phyloP scores from a whole-genome alignment of 2,329 filamentous ascomycete genomes.

The Triangularia setosa region DNA sequence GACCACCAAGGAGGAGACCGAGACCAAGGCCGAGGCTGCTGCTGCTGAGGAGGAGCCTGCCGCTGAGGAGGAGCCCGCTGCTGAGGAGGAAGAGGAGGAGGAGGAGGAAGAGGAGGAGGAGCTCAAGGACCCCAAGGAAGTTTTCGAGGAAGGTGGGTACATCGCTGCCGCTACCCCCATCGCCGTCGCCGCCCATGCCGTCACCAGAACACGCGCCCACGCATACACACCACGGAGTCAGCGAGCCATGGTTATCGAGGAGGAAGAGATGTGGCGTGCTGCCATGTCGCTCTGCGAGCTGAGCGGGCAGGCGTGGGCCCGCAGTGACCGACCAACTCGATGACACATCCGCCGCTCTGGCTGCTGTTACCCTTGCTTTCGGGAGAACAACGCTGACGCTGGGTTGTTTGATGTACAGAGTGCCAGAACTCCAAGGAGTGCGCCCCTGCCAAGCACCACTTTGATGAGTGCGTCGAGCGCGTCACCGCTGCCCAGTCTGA shows the following conservation, averaged over 20 bases:
- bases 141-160: constrained; percentile 76
- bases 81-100: constrained; percentile 52
- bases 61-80: constrained; percentile 50
- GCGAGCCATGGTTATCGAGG: constrained; percentile 10
- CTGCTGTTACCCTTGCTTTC: neutral
- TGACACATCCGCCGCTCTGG: neutral
- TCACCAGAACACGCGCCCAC: neutral
- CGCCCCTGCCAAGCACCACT: constrained; percentile 91
- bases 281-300: constrained; percentile 3
- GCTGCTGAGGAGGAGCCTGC: constrained; percentile 41
- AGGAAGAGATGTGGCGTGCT: neutral
- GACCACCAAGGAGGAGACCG: constrained; percentile 23
- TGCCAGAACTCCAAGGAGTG: constrained; percentile 86
- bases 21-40: constrained; percentile 13
- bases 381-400: constrained; percentile 21
- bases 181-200: neutral
- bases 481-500: constrained; percentile 61
- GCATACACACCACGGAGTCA: constrained; percentile 4
- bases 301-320: neutral
- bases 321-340: constrained; percentile 6
- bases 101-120: constrained; percentile 75
- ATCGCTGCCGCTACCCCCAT: neutral
- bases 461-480: constrained; percentile 94
- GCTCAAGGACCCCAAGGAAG: constrained; percentile 79
- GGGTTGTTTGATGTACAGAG: constrained; percentile 53